These are phyloP conservation scores for Neurospora intermedia DNA, from an alignment of 495 filamentous ascomycete genomes.

Conservation along the genomic window DNA sequence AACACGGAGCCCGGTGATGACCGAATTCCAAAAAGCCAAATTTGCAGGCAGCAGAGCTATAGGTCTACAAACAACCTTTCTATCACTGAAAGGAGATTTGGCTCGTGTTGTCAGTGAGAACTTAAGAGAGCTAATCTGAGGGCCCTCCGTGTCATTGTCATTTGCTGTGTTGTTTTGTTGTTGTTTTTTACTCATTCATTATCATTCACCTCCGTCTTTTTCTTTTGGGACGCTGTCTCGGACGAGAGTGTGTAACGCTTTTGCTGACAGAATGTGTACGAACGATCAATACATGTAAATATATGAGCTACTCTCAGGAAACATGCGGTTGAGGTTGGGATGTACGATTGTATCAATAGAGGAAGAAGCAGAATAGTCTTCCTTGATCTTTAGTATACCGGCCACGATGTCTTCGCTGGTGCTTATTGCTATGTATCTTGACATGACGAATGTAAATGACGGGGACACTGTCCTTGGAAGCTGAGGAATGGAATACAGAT, in stretches of 20 bases:
- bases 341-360: not conserved
- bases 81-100: conserved; percentile 1
- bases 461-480: not conserved
- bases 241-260: not conserved
- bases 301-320: not conserved
- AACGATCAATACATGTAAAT: not conserved
- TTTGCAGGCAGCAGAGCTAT: conserved; percentile 44
- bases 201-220: not conserved
- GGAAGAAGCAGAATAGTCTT: not conserved
- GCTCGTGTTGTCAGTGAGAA: conserved; percentile 45
- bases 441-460: not conserved
- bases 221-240: not conserved
- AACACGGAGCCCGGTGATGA: conserved; percentile 44
- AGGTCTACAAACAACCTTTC: conserved; percentile 3
- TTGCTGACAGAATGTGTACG: not conserved
- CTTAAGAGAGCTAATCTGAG: conserved; percentile 54
- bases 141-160: conserved; percentile 13
- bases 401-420: not conserved
- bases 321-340: not conserved
- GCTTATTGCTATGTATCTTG: not conserved
- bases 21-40: conserved; percentile 52
- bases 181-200: not conserved
- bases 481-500: too few relatives aligned
- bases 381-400: not conserved
- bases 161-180: not conserved